phyloP scores from a whole-genome alignment of 208 protist genomes.

The Balamuthia mandrillaris region DNA sequence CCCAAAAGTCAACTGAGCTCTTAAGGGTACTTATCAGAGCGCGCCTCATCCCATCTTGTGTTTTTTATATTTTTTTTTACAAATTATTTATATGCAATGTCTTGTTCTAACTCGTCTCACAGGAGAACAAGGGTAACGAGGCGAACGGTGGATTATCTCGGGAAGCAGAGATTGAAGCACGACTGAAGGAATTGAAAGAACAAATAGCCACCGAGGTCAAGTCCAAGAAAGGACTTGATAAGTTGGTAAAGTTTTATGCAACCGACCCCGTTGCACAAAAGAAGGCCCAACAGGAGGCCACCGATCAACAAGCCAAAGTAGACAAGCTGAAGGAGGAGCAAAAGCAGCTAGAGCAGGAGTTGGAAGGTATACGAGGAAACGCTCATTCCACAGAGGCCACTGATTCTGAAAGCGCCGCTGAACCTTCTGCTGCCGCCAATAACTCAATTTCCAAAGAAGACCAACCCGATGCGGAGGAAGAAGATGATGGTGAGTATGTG shows the following conservation, averaged over 20 bases:
- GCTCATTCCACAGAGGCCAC: not conserved
- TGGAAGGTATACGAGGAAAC: not conserved
- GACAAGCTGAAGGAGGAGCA: not conserved
- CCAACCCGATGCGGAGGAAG: not conserved
- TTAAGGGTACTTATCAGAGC: no score
- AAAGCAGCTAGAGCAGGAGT: not conserved
- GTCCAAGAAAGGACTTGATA: slow-evolving; percentile 20
- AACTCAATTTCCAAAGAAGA: not conserved
- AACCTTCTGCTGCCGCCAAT: not conserved
- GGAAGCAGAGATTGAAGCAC: not conserved
- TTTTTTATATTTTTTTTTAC: no score
- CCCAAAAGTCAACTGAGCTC: no score
- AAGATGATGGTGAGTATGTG: not conserved
- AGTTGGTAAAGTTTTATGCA: slow-evolving; percentile 13
- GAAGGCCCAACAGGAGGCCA: not conserved
- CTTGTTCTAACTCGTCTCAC: no score
- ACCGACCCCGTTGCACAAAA: not conserved
- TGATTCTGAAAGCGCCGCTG: not conserved
- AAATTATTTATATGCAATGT: no score
- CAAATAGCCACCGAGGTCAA: not conserved
- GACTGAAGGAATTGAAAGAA: not conserved
- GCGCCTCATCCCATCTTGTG: no score
- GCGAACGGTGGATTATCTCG: no score
- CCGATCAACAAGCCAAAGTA: not conserved
- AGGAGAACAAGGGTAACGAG: no score